A percentile compares a stretch with the other conserved stretches of the same genome.
Conservation (phyloP, 2,329 filamentous ascomycete species). For the Xylariaceae sp. region DNA sequence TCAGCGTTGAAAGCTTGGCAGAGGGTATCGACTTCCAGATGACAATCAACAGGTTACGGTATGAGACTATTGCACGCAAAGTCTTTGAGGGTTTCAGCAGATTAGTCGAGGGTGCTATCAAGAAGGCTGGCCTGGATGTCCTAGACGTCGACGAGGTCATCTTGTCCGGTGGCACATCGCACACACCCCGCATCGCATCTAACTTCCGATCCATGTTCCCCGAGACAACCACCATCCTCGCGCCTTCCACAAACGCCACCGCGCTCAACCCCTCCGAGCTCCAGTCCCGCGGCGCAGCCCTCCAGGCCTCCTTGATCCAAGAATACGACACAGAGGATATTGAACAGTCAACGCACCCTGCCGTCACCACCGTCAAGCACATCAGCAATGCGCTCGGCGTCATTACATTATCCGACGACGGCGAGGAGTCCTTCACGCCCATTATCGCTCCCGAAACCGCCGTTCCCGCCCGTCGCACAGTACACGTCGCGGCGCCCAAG, state of each 20-base stretch:
- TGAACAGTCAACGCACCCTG: slow-evolving; percentile 91
- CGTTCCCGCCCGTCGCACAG: slow-evolving; percentile 79
- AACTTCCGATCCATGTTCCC: slow-evolving; percentile 80
- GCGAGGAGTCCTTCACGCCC: slow-evolving; percentile 69
- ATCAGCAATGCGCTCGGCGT: slow-evolving; percentile 85
- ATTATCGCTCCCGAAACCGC: slow-evolving; percentile 84
- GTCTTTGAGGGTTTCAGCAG: slow-evolving; percentile 85
- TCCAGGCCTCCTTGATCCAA: slow-evolving; percentile 90
- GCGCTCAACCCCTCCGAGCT: slow-evolving; percentile 95
- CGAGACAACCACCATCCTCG: slow-evolving; percentile 70
- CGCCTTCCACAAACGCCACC: slow-evolving; percentile 71
- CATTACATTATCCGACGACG: slow-evolving; percentile 54
- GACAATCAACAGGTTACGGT: slow-evolving; percentile 89
- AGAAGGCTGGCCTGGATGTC: slow-evolving; percentile 89
- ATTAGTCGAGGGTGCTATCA: slow-evolving; percentile 76
- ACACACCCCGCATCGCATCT: slow-evolving; percentile 87
- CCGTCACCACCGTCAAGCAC: slow-evolving; percentile 91
- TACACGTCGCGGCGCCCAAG: slow-evolving; percentile 71
- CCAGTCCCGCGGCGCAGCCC: slow-evolving; percentile 81
- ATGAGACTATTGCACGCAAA: slow-evolving; percentile 83
- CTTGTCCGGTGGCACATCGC: slow-evolving; percentile 83
- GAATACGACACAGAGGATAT: slow-evolving; percentile 94
- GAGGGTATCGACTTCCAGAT: slow-evolving; percentile 88
- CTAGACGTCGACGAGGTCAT: slow-evolving; percentile 95
- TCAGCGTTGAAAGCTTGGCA: slow-evolving; percentile 87